Evolutionary conservation across 2,329 filamentous ascomycete genomes (phyloP).

Genomic region (Chalara sp.): DNA sequence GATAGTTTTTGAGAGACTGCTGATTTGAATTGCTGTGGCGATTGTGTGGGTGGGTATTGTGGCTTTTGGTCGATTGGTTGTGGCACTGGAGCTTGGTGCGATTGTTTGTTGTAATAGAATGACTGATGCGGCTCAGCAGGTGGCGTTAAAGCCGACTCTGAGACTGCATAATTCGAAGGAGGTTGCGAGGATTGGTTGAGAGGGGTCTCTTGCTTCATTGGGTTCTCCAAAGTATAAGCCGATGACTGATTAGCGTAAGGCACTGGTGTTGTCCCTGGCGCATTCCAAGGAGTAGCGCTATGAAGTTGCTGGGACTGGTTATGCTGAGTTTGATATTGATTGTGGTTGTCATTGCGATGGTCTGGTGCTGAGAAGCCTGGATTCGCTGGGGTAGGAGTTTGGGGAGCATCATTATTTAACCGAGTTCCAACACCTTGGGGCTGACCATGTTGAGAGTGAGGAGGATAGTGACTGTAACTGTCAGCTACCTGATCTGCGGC

Average conservation of each 20-base stretch:
- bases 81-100: constrained; percentile 29
- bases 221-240: no score
- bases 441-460: constrained; percentile 30
- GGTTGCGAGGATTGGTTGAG: constrained; percentile 20
- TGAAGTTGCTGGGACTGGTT: no score
- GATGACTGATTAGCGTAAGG: no score
- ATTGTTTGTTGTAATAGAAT: constrained; percentile 49
- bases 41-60: constrained; percentile 30
- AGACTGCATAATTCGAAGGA: constrained; percentile 27
- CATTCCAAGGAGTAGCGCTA: no score
- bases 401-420: constrained; percentile 28
- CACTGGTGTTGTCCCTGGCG: no score
- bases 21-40: constrained; percentile 24
- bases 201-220: no score
- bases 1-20: constrained; percentile 13
- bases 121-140: constrained; percentile 45
- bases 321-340: not conserved
- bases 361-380: constrained; percentile 21
- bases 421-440: constrained; percentile 45
- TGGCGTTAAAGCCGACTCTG: constrained; percentile 23
- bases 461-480: constrained; percentile 22
- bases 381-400: constrained; percentile 19
- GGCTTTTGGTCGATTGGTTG: constrained; percentile 24
- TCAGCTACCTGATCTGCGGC: constrained; percentile 16
- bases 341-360: constrained; percentile 14